Evolutionary conservation across 2,329 filamentous ascomycete genomes (phyloP).

Genomic region (Orbilia ellipsospora): DNA sequence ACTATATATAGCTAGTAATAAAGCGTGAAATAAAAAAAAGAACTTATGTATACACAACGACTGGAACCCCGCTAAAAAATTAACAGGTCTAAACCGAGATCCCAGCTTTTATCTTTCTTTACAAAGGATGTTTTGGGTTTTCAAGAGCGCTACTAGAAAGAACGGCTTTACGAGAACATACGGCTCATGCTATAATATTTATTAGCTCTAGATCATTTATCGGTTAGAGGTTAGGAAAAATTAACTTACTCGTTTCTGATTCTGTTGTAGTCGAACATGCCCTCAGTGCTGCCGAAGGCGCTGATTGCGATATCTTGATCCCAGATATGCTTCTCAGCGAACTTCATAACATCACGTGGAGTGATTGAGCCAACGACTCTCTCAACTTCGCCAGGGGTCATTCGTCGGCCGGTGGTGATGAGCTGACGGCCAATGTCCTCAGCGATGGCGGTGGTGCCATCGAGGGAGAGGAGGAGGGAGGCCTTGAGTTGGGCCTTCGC

Average conservation of each 20-base stretch:
- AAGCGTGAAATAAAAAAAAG: conserved; percentile 20
- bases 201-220: conserved; percentile 10
- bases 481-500: conserved; percentile 99
- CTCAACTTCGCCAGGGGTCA: conserved; percentile 94
- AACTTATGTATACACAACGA: conserved; percentile 51
- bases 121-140: conserved; percentile 46
- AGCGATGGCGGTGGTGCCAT: conserved; percentile 95
- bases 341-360: conserved; percentile 96
- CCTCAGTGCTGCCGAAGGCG: conserved; percentile 93
- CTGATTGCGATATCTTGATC: conserved; percentile 95
- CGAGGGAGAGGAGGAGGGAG: conserved; percentile 93
- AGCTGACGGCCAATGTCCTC: conserved; percentile 99
- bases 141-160: conserved; percentile 12
- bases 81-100: conserved; percentile 54
- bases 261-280: conserved; percentile 79
- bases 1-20: conserved; percentile 50
- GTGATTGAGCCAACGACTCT: conserved; percentile 86
- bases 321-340: conserved; percentile 94
- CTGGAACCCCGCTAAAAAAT: conserved; percentile 52
- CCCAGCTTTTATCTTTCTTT: conserved; percentile 48
- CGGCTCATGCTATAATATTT: conserved; percentile 39
- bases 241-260: conserved; percentile 73
- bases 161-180: conserved; percentile 46
- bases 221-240: neutral
- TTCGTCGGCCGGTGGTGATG: conserved; percentile 92